phyloP scores from a whole-genome alignment of 352 stramenopile genomes.

The Phytophthora citrophthora region DNA sequence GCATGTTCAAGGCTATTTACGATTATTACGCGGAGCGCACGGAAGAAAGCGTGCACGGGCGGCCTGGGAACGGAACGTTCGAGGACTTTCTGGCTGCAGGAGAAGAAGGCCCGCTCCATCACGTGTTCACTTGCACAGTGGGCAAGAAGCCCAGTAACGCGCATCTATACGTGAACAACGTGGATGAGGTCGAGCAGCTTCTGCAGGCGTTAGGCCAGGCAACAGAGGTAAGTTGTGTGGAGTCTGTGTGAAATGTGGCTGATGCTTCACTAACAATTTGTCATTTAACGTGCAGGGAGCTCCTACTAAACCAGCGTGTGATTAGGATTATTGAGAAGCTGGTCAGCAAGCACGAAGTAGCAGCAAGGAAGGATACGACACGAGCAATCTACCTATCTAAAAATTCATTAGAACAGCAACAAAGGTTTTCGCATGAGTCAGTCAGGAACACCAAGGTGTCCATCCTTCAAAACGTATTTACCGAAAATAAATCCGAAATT shows the following conservation, averaged over 20 bases:
- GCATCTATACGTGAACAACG: conserved; percentile 91
- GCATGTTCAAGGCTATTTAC: conserved; percentile 97
- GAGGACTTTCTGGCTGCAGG: conserved; percentile 30
- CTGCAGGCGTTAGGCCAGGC: conserved; percentile 65
- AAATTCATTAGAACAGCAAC: too few relatives aligned
- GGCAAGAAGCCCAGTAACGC: conserved; percentile 93
- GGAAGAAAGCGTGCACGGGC: conserved; percentile 80
- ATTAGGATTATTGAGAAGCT: conserved; percentile 13
- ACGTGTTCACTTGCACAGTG: conserved; percentile 93
- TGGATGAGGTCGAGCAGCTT: conserved; percentile 86
- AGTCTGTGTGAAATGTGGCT: neutral
- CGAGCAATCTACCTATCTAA: conserved; percentile 2
- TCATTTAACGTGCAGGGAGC: neutral
- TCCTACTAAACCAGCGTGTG: conserved; percentile 1
- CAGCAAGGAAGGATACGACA: neutral
- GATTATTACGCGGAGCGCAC: conserved; percentile 90
- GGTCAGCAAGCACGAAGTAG: neutral
- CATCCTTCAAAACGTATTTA: too few relatives aligned
- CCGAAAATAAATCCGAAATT: too few relatives aligned
- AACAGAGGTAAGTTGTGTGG: neutral
- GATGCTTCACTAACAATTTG: too few relatives aligned
- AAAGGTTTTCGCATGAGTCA: too few relatives aligned
- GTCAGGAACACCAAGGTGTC: too few relatives aligned
- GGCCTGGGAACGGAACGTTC: conserved; percentile 22
- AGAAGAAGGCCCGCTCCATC: conserved; percentile 69